phyloP scores from a whole-genome alignment of 2,329 filamentous ascomycete species.

The Alternaria sp. region DNA sequence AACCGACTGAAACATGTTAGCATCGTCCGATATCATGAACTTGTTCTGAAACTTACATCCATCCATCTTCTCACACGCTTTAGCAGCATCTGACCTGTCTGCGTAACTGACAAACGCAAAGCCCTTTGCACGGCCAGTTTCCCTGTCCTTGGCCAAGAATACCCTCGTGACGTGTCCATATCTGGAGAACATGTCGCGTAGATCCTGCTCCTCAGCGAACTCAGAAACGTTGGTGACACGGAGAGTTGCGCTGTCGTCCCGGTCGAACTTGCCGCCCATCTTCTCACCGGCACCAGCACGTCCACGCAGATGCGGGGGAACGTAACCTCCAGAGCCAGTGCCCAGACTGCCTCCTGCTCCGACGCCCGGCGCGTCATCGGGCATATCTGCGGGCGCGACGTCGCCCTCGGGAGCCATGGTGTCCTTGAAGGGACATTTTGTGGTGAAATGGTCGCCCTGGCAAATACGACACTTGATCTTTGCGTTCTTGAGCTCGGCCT shows the following conservation, averaged over 20 bases:
- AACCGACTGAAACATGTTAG: conserved; percentile 62
- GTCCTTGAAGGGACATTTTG: conserved; percentile 98
- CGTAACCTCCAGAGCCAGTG: conserved; percentile 81
- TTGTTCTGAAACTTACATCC: conserved; percentile 68
- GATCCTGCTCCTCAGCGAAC: conserved; percentile 93
- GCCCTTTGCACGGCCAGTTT: conserved; percentile 95
- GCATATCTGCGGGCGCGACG: conserved; percentile 57
- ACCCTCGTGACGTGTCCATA: conserved; percentile 97
- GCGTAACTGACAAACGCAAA: conserved; percentile 99
- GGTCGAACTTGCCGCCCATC: conserved; percentile 93
- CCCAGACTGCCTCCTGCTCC: conserved; percentile 65
- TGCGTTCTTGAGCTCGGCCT: conserved; percentile 87
- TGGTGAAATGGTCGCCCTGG: conserved; percentile 98
- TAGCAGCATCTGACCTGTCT: conserved; percentile 86
- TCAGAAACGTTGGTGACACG: conserved; percentile 98
- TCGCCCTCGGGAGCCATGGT: conserved; percentile 87
- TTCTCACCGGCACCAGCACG: conserved; percentile 78
- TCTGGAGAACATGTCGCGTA: conserved; percentile 97
- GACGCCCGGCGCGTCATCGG: conserved; percentile 55
- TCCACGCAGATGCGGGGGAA: conserved; percentile 90
- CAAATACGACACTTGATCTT: conserved; percentile 99
- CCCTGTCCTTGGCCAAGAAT: conserved; percentile 96
- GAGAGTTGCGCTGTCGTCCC: conserved; percentile 94
- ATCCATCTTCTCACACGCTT: conserved; percentile 97
- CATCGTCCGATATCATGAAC: neutral